phyloP scores from a whole-genome alignment of 495 filamentous ascomycete genomes.

The Podospora pseudopauciseta region DNA sequence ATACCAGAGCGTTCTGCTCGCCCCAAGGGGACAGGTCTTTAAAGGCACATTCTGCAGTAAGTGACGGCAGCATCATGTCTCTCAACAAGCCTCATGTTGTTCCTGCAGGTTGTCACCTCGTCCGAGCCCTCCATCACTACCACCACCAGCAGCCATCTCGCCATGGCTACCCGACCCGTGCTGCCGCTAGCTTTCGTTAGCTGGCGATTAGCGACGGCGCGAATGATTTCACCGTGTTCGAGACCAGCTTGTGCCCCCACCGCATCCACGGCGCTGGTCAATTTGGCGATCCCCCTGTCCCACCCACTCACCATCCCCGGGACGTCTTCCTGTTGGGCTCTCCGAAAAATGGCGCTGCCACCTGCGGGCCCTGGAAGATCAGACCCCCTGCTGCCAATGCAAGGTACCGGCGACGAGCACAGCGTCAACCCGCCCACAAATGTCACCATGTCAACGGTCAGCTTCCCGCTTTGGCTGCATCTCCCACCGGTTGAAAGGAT shows the following conservation, averaged over 20 bases:
- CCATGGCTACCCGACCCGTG: constrained; percentile 15
- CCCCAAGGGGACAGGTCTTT: neutral
- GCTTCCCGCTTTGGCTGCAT: constrained; percentile 9
- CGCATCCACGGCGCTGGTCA: constrained; percentile 24
- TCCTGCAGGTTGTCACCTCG: neutral
- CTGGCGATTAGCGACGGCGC: constrained; percentile 27
- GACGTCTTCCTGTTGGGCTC: constrained; percentile 33
- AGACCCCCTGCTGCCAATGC: constrained; percentile 15
- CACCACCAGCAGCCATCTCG: neutral
- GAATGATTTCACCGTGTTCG: constrained; percentile 12
- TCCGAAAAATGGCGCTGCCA: constrained; percentile 16
- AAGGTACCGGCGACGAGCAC: constrained; percentile 22
- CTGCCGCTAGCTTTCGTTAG: constrained; percentile 17
- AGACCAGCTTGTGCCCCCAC: constrained; percentile 12
- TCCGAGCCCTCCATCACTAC: neutral
- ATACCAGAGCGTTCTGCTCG: neutral
- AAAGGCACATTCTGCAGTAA: neutral
- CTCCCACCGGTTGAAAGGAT: neutral
- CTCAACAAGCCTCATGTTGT: neutral
- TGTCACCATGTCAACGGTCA: constrained; percentile 21
- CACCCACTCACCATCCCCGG: constrained; percentile 19
- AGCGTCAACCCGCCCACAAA: constrained; percentile 22
- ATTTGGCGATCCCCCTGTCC: constrained; percentile 21
- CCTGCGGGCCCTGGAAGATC: constrained; percentile 5
- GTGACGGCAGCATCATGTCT: no score